phyloP scores from a whole-genome alignment of 805 yeast genomes.

The Wickerhamiella dianesei region DNA sequence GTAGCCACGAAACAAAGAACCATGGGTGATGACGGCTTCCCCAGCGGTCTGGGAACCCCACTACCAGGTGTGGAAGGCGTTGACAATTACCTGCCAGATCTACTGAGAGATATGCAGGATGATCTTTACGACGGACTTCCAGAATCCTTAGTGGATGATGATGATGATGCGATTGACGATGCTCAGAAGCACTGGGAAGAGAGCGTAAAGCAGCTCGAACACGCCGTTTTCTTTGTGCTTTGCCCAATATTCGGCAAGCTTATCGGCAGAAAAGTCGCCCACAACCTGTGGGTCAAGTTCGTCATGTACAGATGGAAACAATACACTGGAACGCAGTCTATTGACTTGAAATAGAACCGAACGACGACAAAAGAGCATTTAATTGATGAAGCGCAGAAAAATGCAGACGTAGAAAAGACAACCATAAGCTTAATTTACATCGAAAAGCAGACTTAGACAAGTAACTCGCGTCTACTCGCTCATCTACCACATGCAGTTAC shows the following conservation, averaged over 20 bases:
- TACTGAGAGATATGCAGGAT: not conserved
- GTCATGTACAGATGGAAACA: constrained; percentile 15
- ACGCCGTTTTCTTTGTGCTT: constrained; percentile 40
- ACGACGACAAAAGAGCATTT: too few relatives aligned
- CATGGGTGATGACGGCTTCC: constrained; percentile 1
- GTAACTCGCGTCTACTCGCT: too few relatives aligned
- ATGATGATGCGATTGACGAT: constrained; percentile 21
- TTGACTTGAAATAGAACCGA: not conserved
- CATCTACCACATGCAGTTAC: too few relatives aligned
- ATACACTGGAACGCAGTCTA: not conserved
- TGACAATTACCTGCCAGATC: not conserved
- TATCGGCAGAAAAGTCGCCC: constrained; percentile 47
- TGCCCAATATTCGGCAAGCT: constrained; percentile 57
- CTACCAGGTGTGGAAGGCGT: not conserved
- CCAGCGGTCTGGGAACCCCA: not conserved
- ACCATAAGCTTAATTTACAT: too few relatives aligned
- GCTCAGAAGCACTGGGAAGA: constrained; percentile 71
- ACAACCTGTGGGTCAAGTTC: constrained; percentile 16
- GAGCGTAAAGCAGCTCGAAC: constrained; percentile 43
- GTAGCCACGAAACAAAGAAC: constrained; percentile 4
- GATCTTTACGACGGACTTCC: constrained; percentile 7
- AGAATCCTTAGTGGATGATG: constrained; percentile 11
- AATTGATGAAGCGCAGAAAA: too few relatives aligned
- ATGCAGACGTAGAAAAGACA: too few relatives aligned
- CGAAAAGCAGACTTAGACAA: too few relatives aligned